Percentiles rank a stretch among this genome's conserved stretches.
phyloP scores from a whole-genome alignment of 75 land plant genomes.

The Cryptomeria japonica region DNA sequence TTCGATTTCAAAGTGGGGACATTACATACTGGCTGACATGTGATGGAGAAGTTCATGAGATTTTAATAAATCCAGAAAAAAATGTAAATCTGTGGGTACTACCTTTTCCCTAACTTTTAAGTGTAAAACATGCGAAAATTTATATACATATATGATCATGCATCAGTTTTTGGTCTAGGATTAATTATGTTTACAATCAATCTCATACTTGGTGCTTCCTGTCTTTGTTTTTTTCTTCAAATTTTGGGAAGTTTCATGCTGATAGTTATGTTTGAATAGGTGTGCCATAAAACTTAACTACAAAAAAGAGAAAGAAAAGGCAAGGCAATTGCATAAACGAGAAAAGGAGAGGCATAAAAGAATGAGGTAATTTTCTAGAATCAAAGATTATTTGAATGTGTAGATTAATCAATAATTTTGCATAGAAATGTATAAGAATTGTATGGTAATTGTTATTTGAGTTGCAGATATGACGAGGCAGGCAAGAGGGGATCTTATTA shows the following conservation, averaged over 20 bases:
- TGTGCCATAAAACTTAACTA: constrained; percentile 42
- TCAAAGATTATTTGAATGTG: neutral
- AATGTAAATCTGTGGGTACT: neutral
- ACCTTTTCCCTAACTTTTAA: neutral
- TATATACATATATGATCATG: neutral
- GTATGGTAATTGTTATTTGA: neutral
- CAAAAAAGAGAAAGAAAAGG: constrained; percentile 38
- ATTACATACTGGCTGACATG: too few species aligned
- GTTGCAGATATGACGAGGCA: neutral
- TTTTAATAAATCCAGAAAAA: neutral
- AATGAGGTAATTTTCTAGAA: constrained; percentile 1
- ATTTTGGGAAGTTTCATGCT: neutral
- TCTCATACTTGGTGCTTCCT: neutral
- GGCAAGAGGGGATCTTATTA: neutral
- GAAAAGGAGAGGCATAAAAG: neutral
- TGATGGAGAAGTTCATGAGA: neutral
- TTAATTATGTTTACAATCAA: neutral
- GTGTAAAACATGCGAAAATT: neutral
- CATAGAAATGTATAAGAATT: neutral
- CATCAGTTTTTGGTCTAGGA: neutral
- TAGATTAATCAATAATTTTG: neutral
- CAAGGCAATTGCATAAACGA: neutral
- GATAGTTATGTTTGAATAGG: constrained; percentile 13
- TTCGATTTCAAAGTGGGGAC: too few species aligned
- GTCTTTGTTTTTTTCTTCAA: neutral